These are phyloP conservation scores for Pseudogymnoascus sp. DNA, from an alignment of 2,329 filamentous ascomycete species.

Conservation along the genomic window DNA sequence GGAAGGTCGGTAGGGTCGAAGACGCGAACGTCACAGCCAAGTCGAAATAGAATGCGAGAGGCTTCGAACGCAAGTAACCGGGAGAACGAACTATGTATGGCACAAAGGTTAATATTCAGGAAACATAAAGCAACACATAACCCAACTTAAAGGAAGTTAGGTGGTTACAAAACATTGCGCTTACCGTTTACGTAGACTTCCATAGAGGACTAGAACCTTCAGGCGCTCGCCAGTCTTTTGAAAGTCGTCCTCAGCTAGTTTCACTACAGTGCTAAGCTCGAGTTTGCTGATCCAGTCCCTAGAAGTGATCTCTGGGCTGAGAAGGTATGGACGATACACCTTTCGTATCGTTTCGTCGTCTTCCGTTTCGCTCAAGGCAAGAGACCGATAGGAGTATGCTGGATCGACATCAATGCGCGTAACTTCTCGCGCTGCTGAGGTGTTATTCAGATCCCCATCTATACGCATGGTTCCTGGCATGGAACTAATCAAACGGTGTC, in stretches of 20 bases:
- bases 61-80: constrained; percentile 51
- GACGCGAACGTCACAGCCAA: constrained; percentile 58
- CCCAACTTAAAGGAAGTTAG: background rate
- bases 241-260: constrained; percentile 43
- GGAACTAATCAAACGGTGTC: background rate
- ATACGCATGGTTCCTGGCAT: background rate
- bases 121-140: background rate
- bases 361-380: constrained; percentile 37
- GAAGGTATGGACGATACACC: constrained; percentile 50
- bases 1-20: constrained; percentile 51
- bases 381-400: constrained; percentile 25
- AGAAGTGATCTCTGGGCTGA: constrained; percentile 30
- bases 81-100: constrained; percentile 45
- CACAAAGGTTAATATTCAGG: background rate
- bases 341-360: constrained; percentile 39
- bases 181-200: constrained; percentile 43
- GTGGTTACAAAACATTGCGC: background rate
- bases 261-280: constrained; percentile 44
- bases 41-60: constrained; percentile 49
- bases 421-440: constrained; percentile 23
- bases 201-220: constrained; percentile 52
- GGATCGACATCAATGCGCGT: constrained; percentile 17
- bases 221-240: constrained; percentile 30
- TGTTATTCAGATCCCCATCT: constrained; percentile 31
- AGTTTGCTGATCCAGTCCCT: constrained; percentile 48